Evolutionary conservation across 805 yeast species (phyloP).

Genomic region (Zygosaccharomyces bailii): DNA sequence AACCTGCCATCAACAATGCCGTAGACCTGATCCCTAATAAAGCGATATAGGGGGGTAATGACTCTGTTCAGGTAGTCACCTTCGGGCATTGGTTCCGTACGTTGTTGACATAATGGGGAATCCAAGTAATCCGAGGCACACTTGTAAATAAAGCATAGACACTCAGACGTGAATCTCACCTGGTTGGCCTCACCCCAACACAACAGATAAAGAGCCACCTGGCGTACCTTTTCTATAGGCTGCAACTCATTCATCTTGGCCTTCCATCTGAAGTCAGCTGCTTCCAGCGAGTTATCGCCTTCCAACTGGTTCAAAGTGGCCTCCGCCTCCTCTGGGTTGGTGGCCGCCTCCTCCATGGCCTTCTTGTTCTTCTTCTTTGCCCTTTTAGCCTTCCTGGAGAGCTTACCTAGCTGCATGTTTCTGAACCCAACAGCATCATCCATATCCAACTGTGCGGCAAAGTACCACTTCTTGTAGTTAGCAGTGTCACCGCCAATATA

Average conservation of each 20-base stretch:
- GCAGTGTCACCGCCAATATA: slow-evolving; percentile 86
- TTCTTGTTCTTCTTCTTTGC: slow-evolving; percentile 78
- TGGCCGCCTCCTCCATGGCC: slow-evolving; percentile 55
- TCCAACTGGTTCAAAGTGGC: slow-evolving; percentile 59
- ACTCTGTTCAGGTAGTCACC: slow-evolving; percentile 88
- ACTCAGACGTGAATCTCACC: slow-evolving; percentile 89
- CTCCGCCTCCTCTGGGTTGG: slow-evolving; percentile 60
- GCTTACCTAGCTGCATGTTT: slow-evolving; percentile 73
- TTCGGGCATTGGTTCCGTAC: slow-evolving; percentile 77
- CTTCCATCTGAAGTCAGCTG: slow-evolving; percentile 80
- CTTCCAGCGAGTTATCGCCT: slow-evolving; percentile 82
- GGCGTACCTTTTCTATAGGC: slow-evolving; percentile 79
- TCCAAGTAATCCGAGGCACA: slow-evolving; percentile 87
- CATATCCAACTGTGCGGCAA: slow-evolving; percentile 83
- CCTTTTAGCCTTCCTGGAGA: slow-evolving; percentile 75
- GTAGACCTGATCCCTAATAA: slow-evolving; percentile 75
- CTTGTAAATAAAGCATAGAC: slow-evolving; percentile 90
- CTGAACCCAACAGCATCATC: slow-evolving; percentile 82
- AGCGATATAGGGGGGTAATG: slow-evolving; percentile 84
- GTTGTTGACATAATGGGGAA: slow-evolving; percentile 88
- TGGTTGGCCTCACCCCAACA: slow-evolving; percentile 92
- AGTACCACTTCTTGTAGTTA: slow-evolving; percentile 83
- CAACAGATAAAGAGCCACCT: slow-evolving; percentile 67
- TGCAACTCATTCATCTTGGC: slow-evolving; percentile 68
- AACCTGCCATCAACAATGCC: slow-evolving; percentile 79